These are phyloP conservation scores for Oryza longistaminata DNA, from an alignment of 176 grass and related monocot species.

Conservation along the genomic window DNA sequence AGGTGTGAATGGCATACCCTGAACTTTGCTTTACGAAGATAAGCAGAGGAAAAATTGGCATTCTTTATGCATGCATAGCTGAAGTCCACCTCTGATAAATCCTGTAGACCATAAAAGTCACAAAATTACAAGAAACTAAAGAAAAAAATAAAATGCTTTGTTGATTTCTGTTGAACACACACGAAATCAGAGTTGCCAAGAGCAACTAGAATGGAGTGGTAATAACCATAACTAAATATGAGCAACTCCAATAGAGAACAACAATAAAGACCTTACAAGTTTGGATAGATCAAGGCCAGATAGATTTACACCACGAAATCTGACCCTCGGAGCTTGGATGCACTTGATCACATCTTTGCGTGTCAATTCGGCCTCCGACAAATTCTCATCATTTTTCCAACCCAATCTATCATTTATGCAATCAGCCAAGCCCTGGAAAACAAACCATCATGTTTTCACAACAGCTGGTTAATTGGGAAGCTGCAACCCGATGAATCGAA, in stretches of 20 bases:
- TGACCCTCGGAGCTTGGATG: conserved; percentile 68
- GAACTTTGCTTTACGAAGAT: conserved; percentile 93
- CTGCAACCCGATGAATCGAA: not conserved
- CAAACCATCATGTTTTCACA: conserved; percentile 3
- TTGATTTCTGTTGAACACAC: not conserved
- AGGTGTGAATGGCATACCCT: conserved; percentile 50
- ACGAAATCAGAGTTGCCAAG: not conserved
- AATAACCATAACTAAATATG: not conserved
- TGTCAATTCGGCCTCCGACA: conserved; percentile 33
- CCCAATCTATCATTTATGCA: conserved; percentile 46
- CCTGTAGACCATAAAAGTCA: conserved; percentile 49
- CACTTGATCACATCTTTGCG: conserved; percentile 54
- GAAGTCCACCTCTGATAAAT: conserved; percentile 85
- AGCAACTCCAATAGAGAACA: conserved; percentile 13
- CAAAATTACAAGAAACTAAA: not conserved
- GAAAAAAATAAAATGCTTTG: not conserved
- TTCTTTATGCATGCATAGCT: conserved; percentile 74
- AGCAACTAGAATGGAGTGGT: not conserved
- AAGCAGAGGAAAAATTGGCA: conserved; percentile 67
- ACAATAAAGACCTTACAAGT: conserved; percentile 64
- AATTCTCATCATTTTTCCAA: conserved; percentile 23
- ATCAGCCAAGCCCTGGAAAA: conserved; percentile 41
- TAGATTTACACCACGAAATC: conserved; percentile 82
- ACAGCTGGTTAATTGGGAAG: not conserved
- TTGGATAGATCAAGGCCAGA: conserved; percentile 86